phyloP scores from a whole-genome alignment of 176 grass and related monocot species.

The Luzula sylvatica region DNA sequence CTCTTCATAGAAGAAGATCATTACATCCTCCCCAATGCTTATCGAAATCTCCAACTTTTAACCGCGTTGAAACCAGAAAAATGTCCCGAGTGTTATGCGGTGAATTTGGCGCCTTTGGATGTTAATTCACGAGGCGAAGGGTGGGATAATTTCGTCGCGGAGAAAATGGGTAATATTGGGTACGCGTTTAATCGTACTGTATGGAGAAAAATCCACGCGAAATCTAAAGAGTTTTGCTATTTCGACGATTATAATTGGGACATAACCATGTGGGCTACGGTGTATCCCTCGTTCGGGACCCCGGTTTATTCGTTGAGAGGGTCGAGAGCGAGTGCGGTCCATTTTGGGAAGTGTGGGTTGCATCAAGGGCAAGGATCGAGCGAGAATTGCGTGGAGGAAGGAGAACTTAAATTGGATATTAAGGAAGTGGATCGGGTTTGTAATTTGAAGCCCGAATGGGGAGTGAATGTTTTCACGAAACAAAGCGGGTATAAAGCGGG shows the following conservation, averaged over 20 bases:
- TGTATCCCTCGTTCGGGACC: conserved; percentile 76
- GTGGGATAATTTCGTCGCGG: conserved; percentile 56
- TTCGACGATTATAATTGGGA: conserved; percentile 99
- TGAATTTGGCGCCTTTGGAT: conserved; percentile 69
- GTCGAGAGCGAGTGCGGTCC: conserved; percentile 59
- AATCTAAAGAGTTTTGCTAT: conserved; percentile 77
- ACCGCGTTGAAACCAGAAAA: conserved; percentile 63
- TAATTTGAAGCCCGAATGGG: conserved; percentile 72
- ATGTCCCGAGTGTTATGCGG: conserved; percentile 68
- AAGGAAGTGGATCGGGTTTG: conserved; percentile 49
- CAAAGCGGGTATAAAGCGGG: conserved; percentile 76
- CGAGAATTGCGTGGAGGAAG: conserved; percentile 57
- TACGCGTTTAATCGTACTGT: conserved; percentile 92
- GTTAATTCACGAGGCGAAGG: conserved; percentile 76
- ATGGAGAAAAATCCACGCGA: conserved; percentile 91
- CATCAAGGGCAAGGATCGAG: conserved; percentile 71
- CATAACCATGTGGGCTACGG: conserved; percentile 92
- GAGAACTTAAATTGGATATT: conserved; percentile 27
- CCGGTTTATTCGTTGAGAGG: conserved; percentile 81
- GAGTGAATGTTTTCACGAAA: conserved; percentile 38
- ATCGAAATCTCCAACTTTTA: conserved; percentile 60
- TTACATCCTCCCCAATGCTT: conserved; percentile 86
- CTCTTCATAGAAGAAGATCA: conserved; percentile 98
- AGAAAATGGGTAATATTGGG: conserved; percentile 94
- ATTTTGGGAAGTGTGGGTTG: conserved; percentile 93